Conservation (phyloP, 345 rosid genomes). For the Capsella bursapastoris region DNA sequence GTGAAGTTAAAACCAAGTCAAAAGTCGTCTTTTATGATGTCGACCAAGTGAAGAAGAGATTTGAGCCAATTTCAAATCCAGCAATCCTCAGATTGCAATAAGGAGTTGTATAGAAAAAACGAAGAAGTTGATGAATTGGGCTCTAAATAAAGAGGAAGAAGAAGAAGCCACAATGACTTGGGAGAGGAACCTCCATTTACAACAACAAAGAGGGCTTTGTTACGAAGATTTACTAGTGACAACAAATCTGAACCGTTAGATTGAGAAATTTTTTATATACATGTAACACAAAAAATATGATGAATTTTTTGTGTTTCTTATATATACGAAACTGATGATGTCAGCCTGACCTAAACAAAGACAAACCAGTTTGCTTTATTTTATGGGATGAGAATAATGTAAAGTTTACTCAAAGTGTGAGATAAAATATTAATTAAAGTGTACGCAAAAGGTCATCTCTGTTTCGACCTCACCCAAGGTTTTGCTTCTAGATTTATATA, state of each 20-base stretch:
- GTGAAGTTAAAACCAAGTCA: slow-evolving; percentile 35
- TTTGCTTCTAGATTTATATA: slow-evolving; percentile 22
- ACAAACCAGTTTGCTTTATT: background rate
- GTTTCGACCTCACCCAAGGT: slow-evolving; percentile 18
- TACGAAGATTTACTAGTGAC: background rate
- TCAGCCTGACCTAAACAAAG: background rate
- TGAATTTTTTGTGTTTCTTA: background rate
- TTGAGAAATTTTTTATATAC: background rate
- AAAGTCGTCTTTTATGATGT: slow-evolving; percentile 9
- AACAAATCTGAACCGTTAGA: slow-evolving; percentile 8
- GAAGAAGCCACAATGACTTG: background rate
- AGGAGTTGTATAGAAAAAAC: background rate
- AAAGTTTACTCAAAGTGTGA: slow-evolving; percentile 29
- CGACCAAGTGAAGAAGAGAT: slow-evolving; percentile 28
- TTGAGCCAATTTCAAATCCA: slow-evolving; percentile 5
- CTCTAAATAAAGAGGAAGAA: background rate
- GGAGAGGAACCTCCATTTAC: slow-evolving; percentile 20
- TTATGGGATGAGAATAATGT: slow-evolving; percentile 8
- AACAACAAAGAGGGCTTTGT: slow-evolving; percentile 3
- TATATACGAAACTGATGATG: background rate
- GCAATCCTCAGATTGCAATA: slow-evolving; percentile 6
- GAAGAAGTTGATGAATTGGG: slow-evolving; percentile 15
- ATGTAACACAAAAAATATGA: background rate
- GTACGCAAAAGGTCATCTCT: slow-evolving; percentile 20
- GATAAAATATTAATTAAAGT: background rate